Conservation (phyloP, 2,329 filamentous ascomycete genomes). For the Fusarium sacchari region DNA sequence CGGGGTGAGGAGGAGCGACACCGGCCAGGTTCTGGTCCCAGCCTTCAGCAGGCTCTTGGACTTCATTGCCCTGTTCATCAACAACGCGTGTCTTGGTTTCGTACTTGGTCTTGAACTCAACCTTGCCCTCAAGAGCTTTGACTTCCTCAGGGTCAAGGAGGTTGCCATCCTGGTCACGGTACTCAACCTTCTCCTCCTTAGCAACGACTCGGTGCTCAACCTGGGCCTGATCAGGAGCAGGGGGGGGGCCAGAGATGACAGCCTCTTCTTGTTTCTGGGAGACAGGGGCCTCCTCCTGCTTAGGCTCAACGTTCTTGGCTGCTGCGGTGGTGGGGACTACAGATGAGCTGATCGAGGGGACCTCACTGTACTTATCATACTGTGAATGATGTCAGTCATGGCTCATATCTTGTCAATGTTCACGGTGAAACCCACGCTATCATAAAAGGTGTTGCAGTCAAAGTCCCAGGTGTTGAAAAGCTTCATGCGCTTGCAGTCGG, state of each 20-base stretch:
- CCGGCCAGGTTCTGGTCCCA: slow-evolving; percentile 51
- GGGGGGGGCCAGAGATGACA: slow-evolving; percentile 60
- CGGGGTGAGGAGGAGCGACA: slow-evolving; percentile 68
- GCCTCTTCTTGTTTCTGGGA: slow-evolving; percentile 45
- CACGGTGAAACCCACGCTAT: slow-evolving; percentile 73
- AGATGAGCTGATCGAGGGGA: slow-evolving; percentile 39
- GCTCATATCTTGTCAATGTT: not conserved
- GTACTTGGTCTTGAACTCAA: slow-evolving; percentile 94
- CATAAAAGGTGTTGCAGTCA: slow-evolving; percentile 94
- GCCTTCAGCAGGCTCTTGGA: slow-evolving; percentile 60
- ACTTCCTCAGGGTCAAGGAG: slow-evolving; percentile 86
- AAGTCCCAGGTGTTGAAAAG: slow-evolving; percentile 93
- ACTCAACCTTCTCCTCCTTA: slow-evolving; percentile 87
- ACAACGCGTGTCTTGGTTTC: slow-evolving; percentile 92
- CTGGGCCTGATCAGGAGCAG: slow-evolving; percentile 46
- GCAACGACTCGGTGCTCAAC: slow-evolving; percentile 60
- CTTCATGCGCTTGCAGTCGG: slow-evolving; percentile 87
- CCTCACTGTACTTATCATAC: slow-evolving; percentile 60
- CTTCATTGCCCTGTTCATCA: slow-evolving; percentile 81
- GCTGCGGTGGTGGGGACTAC: slow-evolving; percentile 45
- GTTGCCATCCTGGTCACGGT: slow-evolving; percentile 94
- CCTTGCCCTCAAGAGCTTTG: slow-evolving; percentile 85
- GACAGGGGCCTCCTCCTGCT: slow-evolving; percentile 42
- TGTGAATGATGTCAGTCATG: slow-evolving; percentile 43
- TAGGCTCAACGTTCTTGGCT: slow-evolving; percentile 36